Percentiles rank a stretch among this genome's conserved stretches.
These are phyloP conservation scores for Aureobasidium sp. DNA, from an alignment of 2,329 filamentous ascomycete species.

Conservation along the genomic window DNA sequence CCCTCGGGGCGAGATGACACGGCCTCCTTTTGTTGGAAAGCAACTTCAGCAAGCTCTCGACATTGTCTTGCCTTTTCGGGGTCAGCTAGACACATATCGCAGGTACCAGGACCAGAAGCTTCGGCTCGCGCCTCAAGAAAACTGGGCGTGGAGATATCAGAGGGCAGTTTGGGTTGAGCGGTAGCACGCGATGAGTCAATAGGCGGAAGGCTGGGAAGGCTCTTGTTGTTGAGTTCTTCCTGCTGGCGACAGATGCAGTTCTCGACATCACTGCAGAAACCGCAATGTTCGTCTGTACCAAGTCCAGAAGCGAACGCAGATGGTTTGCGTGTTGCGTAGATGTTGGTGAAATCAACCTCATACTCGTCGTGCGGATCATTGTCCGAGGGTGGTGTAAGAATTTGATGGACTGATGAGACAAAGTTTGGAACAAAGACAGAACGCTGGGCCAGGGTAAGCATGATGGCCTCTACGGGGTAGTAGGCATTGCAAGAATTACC, in stretches of 20 bases:
- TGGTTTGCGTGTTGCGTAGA: constrained; percentile 9
- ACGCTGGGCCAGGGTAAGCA: background rate
- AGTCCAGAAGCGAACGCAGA: background rate
- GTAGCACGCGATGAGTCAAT: background rate
- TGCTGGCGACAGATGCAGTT: constrained; percentile 16
- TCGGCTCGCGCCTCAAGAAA: constrained; percentile 10
- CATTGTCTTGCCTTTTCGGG: constrained; percentile 17
- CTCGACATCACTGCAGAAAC: constrained; percentile 15
- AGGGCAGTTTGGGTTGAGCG: background rate
- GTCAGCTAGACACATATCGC: constrained; percentile 17
- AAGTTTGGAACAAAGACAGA: background rate
- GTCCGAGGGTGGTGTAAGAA: constrained; percentile 15
- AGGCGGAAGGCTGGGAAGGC: background rate
- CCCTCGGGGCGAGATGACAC: background rate
- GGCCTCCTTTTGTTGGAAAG: constrained; percentile 1
- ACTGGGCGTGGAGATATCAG: background rate
- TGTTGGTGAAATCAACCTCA: constrained; percentile 17
- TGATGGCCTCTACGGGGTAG: background rate
- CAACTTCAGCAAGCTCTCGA: constrained; percentile 14
- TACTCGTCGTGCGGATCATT: background rate
- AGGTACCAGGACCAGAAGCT: constrained; percentile 16
- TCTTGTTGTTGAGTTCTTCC: constrained; percentile 11
- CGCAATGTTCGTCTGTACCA: constrained; percentile 15
- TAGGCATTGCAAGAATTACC: background rate
- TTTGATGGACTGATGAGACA: constrained; percentile 1